Evolutionary conservation across 352 stramenopile species (phyloP), one percentile per base, ranked within the genome.

Genomic region (Globisporangium takayamanum): DNA sequence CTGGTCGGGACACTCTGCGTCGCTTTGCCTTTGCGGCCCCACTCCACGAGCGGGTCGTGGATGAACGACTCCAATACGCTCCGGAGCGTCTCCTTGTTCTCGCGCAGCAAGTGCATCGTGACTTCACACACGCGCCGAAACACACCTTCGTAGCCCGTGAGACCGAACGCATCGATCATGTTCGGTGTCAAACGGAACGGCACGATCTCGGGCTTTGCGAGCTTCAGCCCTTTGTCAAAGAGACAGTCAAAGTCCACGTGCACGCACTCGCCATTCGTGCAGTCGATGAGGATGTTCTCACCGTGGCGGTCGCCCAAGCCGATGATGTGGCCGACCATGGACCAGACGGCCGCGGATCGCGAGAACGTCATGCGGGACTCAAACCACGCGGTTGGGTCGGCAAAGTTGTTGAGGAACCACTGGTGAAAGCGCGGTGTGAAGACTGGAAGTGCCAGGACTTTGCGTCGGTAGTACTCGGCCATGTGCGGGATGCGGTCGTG

Each of bases 241-340:
- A 99, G 87, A 66, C 98, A 99, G 71, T 99, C 96, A 78, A 99
- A 99, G 72, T 99, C 98, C 51, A 99, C 97, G 76, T 99, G 98
- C 12, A 99, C 96, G 62, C 95, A 98, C 77, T 99, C 97, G 44
- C 97, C 97, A 55, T 81, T 98, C 16, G 74, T 93, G 52, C 83
- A 98, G 71, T 99, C 96, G 41, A 99, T 95, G 15, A 99, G 72
- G 64, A 99, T 99, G 69, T 99, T 99, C 70, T 99, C 98, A 1
- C 96, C 94, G 60, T 99, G 98, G 28, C 98, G 89, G 80, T 97
- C 90, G 8, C 91, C 90, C 1, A 97, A 78, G 20, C 89, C 90
- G 18, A 97, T 80, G 28, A 99, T 95, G 67, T 99, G 95, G 18
- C 96, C 96, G 36, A 99, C 91, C 71, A 98, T 98, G 1, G 91